Conservation (phyloP, 2,329 filamentous ascomycete species). For the Alternaria tenuissima region DNA sequence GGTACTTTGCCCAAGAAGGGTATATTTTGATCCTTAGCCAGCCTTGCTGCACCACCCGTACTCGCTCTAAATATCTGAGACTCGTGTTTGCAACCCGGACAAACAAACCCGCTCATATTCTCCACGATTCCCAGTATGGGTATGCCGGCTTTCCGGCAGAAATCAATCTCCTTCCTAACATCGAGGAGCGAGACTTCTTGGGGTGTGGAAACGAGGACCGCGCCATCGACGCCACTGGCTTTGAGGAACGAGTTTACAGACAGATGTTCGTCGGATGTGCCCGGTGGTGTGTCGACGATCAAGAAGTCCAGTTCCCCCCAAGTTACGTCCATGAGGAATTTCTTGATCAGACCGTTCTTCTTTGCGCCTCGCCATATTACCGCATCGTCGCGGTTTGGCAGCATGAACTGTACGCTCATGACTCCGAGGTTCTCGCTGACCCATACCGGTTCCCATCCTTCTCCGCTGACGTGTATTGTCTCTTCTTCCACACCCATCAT, state of each 20-base stretch:
- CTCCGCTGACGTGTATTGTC: constrained; percentile 87
- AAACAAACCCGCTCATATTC: constrained; percentile 98
- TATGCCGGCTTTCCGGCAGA: constrained; percentile 94
- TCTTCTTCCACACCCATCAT: constrained; percentile 98
- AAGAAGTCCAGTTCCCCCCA: constrained; percentile 96
- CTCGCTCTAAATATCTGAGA: constrained; percentile 88
- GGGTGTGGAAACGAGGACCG: constrained; percentile 91
- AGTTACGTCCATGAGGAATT: constrained; percentile 96
- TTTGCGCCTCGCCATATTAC: constrained; percentile 98
- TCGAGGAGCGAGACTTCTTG: constrained; percentile 93
- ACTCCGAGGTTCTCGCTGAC: constrained; percentile 92
- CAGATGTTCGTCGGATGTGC: constrained; percentile 93
- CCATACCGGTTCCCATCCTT: constrained; percentile 96
- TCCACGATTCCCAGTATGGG: constrained; percentile 88
- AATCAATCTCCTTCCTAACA: constrained; percentile 96
- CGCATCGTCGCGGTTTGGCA: constrained; percentile 90
- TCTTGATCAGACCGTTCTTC: constrained; percentile 98
- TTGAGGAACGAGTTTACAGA: constrained; percentile 92
- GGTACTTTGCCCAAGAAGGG: constrained; percentile 91
- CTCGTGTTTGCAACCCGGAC: constrained; percentile 83
- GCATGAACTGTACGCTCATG: constrained; percentile 99
- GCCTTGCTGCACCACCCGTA: constrained; percentile 81
- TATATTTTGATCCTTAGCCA: constrained; percentile 87
- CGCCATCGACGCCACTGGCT: constrained; percentile 90
- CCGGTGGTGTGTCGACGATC: constrained; percentile 93